These are phyloP conservation scores for Colletotrichum limetticola DNA, from an alignment of 2,329 filamentous ascomycete species.

Conservation along the genomic window DNA sequence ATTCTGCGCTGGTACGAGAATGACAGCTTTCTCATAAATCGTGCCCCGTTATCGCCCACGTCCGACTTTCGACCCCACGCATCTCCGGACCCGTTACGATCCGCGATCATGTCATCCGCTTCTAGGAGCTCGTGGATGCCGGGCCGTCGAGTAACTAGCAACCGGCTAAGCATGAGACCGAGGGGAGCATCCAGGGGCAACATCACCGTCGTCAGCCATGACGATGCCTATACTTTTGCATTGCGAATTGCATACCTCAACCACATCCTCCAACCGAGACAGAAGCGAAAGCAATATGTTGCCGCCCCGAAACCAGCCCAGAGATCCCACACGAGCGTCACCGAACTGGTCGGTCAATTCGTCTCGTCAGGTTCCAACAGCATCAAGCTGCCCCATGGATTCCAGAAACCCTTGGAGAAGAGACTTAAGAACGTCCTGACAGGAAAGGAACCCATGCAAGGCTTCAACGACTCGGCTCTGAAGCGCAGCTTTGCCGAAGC, in stretches of 20 bases:
- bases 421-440: constrained; percentile 83
- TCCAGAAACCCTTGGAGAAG: constrained; percentile 68
- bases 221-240: constrained; percentile 92
- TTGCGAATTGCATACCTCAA: constrained; percentile 91
- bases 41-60: constrained; percentile 13
- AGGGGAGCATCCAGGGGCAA: constrained; percentile 57
- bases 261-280: constrained; percentile 91
- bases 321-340: constrained; percentile 76
- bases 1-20: constrained; percentile 33
- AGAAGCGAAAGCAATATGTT: constrained; percentile 90
- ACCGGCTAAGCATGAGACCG: constrained; percentile 51
- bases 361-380: constrained; percentile 59
- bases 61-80: constrained; percentile 24
- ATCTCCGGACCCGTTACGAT: constrained; percentile 24
- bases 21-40: constrained; percentile 30
- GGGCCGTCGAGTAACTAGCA: constrained; percentile 58
- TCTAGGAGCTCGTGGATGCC: constrained; percentile 59
- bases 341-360: constrained; percentile 91
- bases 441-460: constrained; percentile 84
- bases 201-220: constrained; percentile 63
- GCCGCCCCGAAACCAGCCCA: constrained; percentile 70
- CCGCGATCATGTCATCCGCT: constrained; percentile 61
- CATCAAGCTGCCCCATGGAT: constrained; percentile 68
- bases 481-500: constrained; percentile 96
- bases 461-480: constrained; percentile 89